Conservation (phyloP, 2,329 filamentous ascomycete species). For the Rutstroemia sp. region DNA sequence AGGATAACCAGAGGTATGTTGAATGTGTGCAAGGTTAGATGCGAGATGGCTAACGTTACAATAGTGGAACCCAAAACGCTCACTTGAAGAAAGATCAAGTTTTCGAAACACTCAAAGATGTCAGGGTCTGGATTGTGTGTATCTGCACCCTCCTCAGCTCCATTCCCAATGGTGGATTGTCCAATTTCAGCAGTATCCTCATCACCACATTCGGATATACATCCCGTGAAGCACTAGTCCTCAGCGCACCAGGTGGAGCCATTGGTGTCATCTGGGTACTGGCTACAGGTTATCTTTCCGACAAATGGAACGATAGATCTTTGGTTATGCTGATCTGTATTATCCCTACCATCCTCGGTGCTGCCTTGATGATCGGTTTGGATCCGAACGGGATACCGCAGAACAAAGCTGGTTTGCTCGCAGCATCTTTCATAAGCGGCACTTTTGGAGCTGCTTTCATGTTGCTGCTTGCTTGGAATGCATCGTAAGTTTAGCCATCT, state of each 20-base stretch:
- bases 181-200: slow-evolving; percentile 34
- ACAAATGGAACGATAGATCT: neutral
- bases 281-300: slow-evolving; percentile 40
- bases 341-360: too few relatives aligned
- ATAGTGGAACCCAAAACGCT: slow-evolving; percentile 22
- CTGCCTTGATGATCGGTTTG: too few relatives aligned
- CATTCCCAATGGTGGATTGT: slow-evolving; percentile 31
- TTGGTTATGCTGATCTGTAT: too few relatives aligned
- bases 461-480: slow-evolving; percentile 47
- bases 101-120: slow-evolving; percentile 32
- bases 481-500: slow-evolving; percentile 43
- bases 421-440: too few relatives aligned
- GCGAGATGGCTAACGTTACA: too few relatives aligned
- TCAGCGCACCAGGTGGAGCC: slow-evolving; percentile 44
- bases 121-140: slow-evolving; percentile 24
- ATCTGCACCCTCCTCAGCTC: slow-evolving; percentile 24
- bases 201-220: slow-evolving; percentile 32
- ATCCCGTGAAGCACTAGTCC: slow-evolving; percentile 20
- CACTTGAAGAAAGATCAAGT: slow-evolving; percentile 32
- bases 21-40: too few relatives aligned
- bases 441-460: neutral
- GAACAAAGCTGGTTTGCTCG: too few relatives aligned
- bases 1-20: slow-evolving; percentile 1
- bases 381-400: too few relatives aligned
- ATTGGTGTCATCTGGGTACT: slow-evolving; percentile 46